Evolutionary conservation across 73 alveolate genomes (phyloP), one percentile per base, ranked within the genome.

Genomic region (Effrenium voratum): DNA sequence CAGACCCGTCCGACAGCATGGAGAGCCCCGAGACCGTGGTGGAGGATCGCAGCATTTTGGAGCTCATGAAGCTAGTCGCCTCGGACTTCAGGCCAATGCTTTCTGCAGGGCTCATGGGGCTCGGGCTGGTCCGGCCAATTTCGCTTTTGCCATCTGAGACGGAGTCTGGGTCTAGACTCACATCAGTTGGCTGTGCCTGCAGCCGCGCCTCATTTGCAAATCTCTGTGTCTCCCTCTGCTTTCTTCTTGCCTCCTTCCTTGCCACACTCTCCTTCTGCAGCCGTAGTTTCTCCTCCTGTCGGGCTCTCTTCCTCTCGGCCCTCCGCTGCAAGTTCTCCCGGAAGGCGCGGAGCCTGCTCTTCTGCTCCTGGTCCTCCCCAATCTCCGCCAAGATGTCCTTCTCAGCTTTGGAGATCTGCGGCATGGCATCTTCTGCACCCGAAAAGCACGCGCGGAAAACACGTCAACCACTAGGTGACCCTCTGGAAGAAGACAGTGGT

Each of bases 1-100:
- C 63, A 52, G 57, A 41, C 15, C 59, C 76, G 44, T 85, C 94
- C 15, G 93, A 49, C 76, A 6, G 6, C 93, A 49, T 36, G 57
- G 82, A 59, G 81, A 85, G 32, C 22, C 94, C 94, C 52, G 82
- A 57, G 36, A 85, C 94, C 63, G 94, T 85, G 81, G 94, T 85
- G 79, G 22, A 6, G 50, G 82, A 57, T 34, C 94, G 75, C 45
- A 52, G 94, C 77, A 40, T n/a, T 66, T 66, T 82, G 93, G 90
- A 79, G 44, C 90, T 79, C 45, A n/a, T n/a, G n/a, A 79, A 43
- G 66, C 90, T 79, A 12, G 90, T 79, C 52, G 90, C 90, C 44
- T 79, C 90, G 13, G 90, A 79, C 12, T 44, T 6, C 26, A 79
- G 45, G 5, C 90, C 90, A 15, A 79, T 46, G 52, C 70, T 45